Base-by-base conservation (phyloP, 2,329 filamentous ascomycete genomes). In the Talaromyces sp. region DNA sequence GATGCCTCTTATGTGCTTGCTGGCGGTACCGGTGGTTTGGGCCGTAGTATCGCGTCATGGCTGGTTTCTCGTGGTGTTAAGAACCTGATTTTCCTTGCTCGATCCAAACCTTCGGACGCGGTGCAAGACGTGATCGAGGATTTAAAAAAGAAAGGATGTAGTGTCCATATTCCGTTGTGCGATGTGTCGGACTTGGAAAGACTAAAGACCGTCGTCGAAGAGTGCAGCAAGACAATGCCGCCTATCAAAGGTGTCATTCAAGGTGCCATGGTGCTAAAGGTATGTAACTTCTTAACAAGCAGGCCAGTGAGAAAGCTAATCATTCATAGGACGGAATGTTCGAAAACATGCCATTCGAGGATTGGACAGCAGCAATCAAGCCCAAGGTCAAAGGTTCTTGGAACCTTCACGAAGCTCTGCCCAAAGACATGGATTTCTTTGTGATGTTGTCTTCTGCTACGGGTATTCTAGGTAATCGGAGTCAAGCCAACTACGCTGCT, bases 401-500 rank as follows among this genome's bases (percentile, higher is more conserved):
- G 66, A 77, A 77, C 57, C 66, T 79, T 12, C 72, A 77, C 60
- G 52, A 65, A 16, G 27, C 63, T 12, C 61, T 75, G 28, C 69
- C 67, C 6, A 33, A 53, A 2, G 62, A 74, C 50, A 67, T 81
- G 16, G 75, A 78, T 56, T 80, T 80, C 67, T 80, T 80, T 61
- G 65, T 78, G 56, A 72, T 77, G 64, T 67, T 79, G 1, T 78
- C 76, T 0, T 80, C 78, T 0, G 66, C 75, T 1, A 74, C 76
- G 34, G 76, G 76, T 1, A 68, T 83, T 14, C 68, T 80, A 5
- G 81, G 82, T 4, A 80, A 80, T 57, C 65, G 74, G 5, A 76
- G 78, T 3, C 73, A 84, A 59, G 73, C 80, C 10, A 81, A 79
- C 62, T 80, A 80, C 63, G 70, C 73, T 2, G 75, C 76, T 5